Percentiles rank a stretch among this genome's conserved stretches.
phyloP scores from a whole-genome alignment of 2,329 filamentous ascomycete species.

The Lasiodiplodia sp. region DNA sequence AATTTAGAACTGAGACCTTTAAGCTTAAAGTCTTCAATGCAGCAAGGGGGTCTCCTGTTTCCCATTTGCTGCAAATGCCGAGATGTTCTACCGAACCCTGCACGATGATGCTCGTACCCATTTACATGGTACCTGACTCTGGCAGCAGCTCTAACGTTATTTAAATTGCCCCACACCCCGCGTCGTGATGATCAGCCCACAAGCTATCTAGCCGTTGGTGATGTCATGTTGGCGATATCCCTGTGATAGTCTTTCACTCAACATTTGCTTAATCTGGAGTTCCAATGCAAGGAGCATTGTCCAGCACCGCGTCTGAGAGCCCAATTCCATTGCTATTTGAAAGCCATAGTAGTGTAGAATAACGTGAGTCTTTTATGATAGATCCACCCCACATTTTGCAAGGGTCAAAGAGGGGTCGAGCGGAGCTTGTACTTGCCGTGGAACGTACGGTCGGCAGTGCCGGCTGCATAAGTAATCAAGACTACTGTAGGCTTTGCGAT shows the following conservation, averaged over 20 bases:
- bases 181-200: background rate
- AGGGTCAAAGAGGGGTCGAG: background rate
- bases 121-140: background rate
- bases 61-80: background rate
- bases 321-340: background rate
- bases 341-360: background rate
- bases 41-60: background rate
- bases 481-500: background rate
- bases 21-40: background rate
- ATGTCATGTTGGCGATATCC: background rate
- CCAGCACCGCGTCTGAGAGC: background rate
- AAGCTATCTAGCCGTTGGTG: background rate
- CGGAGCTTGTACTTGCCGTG: background rate
- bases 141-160: background rate
- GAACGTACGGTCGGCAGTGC: background rate
- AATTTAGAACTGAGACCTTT: background rate
- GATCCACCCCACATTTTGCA: constrained; percentile 9
- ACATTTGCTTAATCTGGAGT: background rate
- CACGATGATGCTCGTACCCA: background rate
- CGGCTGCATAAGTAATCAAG: background rate
- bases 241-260: background rate
- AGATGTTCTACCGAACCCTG: background rate
- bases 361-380: background rate
- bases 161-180: background rate
- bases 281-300: background rate